phyloP scores from a whole-genome alignment of 345 rosid species.

The Laguncularia racemosa region DNA sequence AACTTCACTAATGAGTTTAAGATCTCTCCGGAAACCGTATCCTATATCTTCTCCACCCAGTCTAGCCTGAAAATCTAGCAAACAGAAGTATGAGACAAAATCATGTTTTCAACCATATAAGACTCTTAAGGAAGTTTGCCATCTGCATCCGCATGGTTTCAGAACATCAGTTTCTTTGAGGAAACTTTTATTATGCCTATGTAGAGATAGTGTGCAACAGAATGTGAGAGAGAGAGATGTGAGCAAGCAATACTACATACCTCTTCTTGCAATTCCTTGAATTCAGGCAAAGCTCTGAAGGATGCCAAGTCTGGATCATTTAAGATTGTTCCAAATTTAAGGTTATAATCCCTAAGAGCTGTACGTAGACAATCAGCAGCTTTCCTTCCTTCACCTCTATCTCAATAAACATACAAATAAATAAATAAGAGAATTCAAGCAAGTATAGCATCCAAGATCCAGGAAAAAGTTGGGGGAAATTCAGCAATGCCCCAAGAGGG shows the following conservation, averaged over 20 bases:
- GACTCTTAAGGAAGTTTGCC: no score
- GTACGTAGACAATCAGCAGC: conserved; percentile 76
- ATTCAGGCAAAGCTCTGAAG: conserved; percentile 88
- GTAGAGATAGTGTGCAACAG: no score
- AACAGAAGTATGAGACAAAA: not conserved
- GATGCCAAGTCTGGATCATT: conserved; percentile 96
- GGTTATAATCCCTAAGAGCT: conserved; percentile 81
- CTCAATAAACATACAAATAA: conserved; percentile 17
- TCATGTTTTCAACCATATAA: not conserved
- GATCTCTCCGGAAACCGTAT: conserved; percentile 78
- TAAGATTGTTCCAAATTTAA: conserved; percentile 83
- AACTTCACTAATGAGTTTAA: conserved; percentile 91
- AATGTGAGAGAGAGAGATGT: not conserved
- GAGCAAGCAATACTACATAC: conserved; percentile 18
- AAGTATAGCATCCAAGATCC: not conserved
- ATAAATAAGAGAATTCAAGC: not conserved
- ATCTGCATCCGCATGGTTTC: no score
- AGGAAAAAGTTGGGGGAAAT: not conserved
- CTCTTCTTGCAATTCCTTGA: conserved; percentile 95
- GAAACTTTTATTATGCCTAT: no score
- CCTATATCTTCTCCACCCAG: conserved; percentile 96
- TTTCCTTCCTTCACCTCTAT: conserved; percentile 78
- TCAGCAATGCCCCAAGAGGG: no score
- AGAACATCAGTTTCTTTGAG: no score
- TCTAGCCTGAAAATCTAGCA: conserved; percentile 55